Conservation (phyloP, 2,329 filamentous ascomycete genomes). For the Didymella segeticola region DNA sequence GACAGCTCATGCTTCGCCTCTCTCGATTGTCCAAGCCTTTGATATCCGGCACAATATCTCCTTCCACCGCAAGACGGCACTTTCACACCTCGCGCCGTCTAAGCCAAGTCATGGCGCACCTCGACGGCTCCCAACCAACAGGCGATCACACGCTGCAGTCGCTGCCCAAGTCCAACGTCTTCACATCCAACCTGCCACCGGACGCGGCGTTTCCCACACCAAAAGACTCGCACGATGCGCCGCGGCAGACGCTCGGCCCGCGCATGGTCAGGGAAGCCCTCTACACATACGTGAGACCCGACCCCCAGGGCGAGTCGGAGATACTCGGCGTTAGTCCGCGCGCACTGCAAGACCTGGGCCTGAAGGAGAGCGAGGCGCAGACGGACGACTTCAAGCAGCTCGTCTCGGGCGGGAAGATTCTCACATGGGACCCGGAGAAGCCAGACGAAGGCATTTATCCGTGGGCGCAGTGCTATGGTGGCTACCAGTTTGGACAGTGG, state of each 20-base stretch:
- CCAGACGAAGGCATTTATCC: conserved; percentile 73
- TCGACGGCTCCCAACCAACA: conserved; percentile 41
- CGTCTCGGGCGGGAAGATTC: conserved; percentile 81
- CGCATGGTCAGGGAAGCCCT: conserved; percentile 83
- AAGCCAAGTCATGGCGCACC: conserved; percentile 54
- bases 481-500: conserved; percentile 77
- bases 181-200: conserved; percentile 72
- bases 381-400: conserved; percentile 77
- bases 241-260: conserved; percentile 77
- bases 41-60: neutral
- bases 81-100: conserved; percentile 43
- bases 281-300: conserved; percentile 90
- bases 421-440: conserved; percentile 74
- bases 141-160: conserved; percentile 52
- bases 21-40: conserved; percentile 13
- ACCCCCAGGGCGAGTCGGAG: conserved; percentile 73
- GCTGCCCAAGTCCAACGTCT: conserved; percentile 69
- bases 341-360: conserved; percentile 81
- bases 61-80: conserved; percentile 11
- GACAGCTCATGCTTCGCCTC: conserved; percentile 27
- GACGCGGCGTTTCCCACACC: conserved; percentile 83
- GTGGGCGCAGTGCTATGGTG: conserved; percentile 98
- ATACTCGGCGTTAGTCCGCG: conserved; percentile 80
- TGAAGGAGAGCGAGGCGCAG: conserved; percentile 70
- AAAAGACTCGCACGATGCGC: conserved; percentile 78